A percentile compares a stretch with the other conserved stretches of the same genome.
These are phyloP conservation scores for Allodekkera sacchari DNA, from an alignment of 805 yeast genomes.

Conservation along the genomic window DNA sequence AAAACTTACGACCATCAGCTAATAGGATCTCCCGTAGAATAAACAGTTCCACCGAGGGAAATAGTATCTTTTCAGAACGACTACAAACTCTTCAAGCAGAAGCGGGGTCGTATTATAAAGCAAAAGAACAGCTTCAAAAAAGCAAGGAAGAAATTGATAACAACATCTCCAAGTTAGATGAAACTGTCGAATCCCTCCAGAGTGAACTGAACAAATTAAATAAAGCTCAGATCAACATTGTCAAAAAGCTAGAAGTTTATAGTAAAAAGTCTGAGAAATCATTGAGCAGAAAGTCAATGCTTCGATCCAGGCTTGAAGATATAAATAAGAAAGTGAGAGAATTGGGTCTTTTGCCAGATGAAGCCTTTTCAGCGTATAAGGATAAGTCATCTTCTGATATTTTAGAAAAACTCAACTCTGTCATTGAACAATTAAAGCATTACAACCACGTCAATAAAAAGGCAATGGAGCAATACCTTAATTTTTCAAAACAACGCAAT, in stretches of 20 bases:
- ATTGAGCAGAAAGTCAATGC: constrained; percentile 51
- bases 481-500: constrained; percentile 65
- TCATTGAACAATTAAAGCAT: constrained; percentile 49
- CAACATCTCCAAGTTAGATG: constrained; percentile 13
- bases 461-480: constrained; percentile 75
- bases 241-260: constrained; percentile 50
- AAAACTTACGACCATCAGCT: constrained; percentile 46
- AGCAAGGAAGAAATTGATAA: constrained; percentile 34
- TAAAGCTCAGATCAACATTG: constrained; percentile 44
- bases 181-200: constrained; percentile 25
- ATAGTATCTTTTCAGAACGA: no score
- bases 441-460: constrained; percentile 79
- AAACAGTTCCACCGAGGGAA: constrained; percentile 5
- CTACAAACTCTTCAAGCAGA: constrained; percentile 7
- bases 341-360: constrained; percentile 85
- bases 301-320: constrained; percentile 60
- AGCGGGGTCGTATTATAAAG: constrained; percentile 21
- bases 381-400: constrained; percentile 40
- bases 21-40: constrained; percentile 26
- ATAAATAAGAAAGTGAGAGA: constrained; percentile 67
- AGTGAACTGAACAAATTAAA: constrained; percentile 42
- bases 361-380: constrained; percentile 51
- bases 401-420: constrained; percentile 41
- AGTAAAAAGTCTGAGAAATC: constrained; percentile 59
- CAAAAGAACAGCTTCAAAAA: constrained; percentile 15